Percentiles rank a stretch among this genome's conserved stretches.
These are phyloP conservation scores for Chamaecyparis obtusa DNA, from an alignment of 75 land plant species.

Conservation along the genomic window DNA sequence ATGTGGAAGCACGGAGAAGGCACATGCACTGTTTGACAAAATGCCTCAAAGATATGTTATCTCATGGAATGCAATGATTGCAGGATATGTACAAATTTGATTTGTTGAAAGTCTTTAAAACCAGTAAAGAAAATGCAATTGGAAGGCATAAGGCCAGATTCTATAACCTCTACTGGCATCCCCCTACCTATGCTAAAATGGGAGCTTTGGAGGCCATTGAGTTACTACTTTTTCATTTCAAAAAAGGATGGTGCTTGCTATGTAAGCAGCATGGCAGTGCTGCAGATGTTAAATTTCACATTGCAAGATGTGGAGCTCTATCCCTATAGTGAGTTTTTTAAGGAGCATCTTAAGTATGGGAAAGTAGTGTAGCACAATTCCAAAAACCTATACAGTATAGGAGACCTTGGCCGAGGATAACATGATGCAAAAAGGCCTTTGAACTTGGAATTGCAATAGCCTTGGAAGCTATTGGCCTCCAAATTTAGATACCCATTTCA, in stretches of 20 bases:
- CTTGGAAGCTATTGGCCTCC: background rate
- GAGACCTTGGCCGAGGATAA: background rate
- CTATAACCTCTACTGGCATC: too few relatives aligned
- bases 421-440: too few relatives aligned
- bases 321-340: background rate
- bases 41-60: too few relatives aligned
- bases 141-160: too few relatives aligned
- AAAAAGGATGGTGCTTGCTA: background rate
- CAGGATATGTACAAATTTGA: too few relatives aligned
- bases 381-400: background rate
- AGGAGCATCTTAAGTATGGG: slow-evolving; percentile 3
- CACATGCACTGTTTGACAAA: too few relatives aligned
- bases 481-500: background rate
- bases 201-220: too few relatives aligned
- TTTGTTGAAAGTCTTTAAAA: too few relatives aligned
- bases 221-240: background rate
- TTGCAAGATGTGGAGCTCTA: background rate
- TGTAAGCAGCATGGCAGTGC: background rate
- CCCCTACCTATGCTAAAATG: too few relatives aligned
- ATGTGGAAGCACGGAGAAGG: too few relatives aligned
- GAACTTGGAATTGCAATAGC: background rate
- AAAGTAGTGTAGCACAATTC: background rate
- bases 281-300: background rate
- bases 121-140: too few relatives aligned
- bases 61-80: too few relatives aligned